Evolutionary conservation across 495 filamentous ascomycete species (phyloP), one percentile per base, ranked within the genome.

Genomic region (Amorphotheca resinae): DNA sequence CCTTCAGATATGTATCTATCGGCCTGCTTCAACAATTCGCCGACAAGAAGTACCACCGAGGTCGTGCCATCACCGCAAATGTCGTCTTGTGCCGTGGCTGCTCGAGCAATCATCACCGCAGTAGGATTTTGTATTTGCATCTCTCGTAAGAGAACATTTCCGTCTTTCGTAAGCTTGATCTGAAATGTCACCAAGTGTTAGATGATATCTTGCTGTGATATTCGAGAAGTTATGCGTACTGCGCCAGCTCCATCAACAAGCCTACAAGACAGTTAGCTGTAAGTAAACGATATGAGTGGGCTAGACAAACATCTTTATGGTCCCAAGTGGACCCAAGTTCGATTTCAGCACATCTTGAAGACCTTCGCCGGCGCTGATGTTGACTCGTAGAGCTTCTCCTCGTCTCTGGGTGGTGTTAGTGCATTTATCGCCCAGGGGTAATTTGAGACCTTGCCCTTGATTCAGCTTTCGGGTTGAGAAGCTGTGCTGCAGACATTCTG

Each of bases 121-220:
- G 83, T 89, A 23, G 83, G 83, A 58, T 89, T 88, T 66, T 87
- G 83, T 60, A 91, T 73, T 67, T 89, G 86, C 93, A 99, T 99
- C 62, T 99, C 91, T 53, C 86, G 75, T 52, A 99, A 60, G 42
- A 99, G 68, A 37, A 96, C 91, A 58, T 91, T 93, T 57, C 91
- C 91, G 71, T 99, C 91, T 65, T 99, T 99, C 39, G 91, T 99
- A 56, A 99, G 70, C 65, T 96, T 99, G 70, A 99, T 99, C 83
- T 94, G 52, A 61, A 28, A 23, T 7, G 11, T 7, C 18, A 36
- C n/a, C 20, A 17, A 28, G 40, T 38, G 42, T 54, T 40, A 52
- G 46, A 34, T 25, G 25, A 21, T 12, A 21, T 4, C 14, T 8
- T 22, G 1, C 11, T 42, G 7, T 15, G 38, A 25, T 14, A 33